These are phyloP conservation scores for Sophora flavescens DNA, from an alignment of 306 rosid species.

Conservation along the genomic window DNA sequence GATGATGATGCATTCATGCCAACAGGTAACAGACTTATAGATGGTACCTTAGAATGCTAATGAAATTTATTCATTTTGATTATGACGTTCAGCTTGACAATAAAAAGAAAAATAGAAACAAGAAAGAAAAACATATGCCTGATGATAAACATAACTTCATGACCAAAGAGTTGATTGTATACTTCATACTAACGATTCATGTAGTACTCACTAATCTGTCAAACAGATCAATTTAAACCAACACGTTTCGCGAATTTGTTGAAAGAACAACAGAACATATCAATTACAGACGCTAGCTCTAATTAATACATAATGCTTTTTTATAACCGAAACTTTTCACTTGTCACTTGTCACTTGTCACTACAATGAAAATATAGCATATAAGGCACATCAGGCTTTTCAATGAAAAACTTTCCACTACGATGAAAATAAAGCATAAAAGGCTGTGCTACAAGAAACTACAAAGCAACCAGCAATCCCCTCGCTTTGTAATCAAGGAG, in stretches of 20 bases:
- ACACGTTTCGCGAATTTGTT: slow-evolving; percentile 19
- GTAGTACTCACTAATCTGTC: slow-evolving; percentile 18
- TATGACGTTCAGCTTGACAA: too few relatives aligned
- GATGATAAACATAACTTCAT: slow-evolving; percentile 16
- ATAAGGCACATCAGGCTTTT: slow-evolving; percentile 43
- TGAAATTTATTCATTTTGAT: background rate
- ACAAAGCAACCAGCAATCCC: slow-evolving; percentile 37
- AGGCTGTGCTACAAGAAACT: slow-evolving; percentile 38
- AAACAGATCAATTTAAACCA: slow-evolving; percentile 31
- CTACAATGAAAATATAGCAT: slow-evolving; percentile 40
- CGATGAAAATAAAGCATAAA: slow-evolving; percentile 43
- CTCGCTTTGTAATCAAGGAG: slow-evolving; percentile 43
- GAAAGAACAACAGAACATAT: slow-evolving; percentile 34
- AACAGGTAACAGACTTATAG: background rate
- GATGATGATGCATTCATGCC: slow-evolving; percentile 9
- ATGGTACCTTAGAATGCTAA: background rate
- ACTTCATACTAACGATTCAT: background rate
- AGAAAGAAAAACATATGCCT: background rate
- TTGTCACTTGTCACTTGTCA: slow-evolving; percentile 26
- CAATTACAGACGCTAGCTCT: slow-evolving; percentile 34
- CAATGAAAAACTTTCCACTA: slow-evolving; percentile 40
- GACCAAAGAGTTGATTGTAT: slow-evolving; percentile 12
- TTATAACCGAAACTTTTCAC: slow-evolving; percentile 36
- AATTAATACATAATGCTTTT: slow-evolving; percentile 43
- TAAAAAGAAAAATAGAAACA: background rate